A percentile compares a stretch with the other conserved stretches of the same genome.
Evolutionary conservation across 2,329 filamentous ascomycete species (phyloP).

Genomic region (Fusarium sarcochroum): DNA sequence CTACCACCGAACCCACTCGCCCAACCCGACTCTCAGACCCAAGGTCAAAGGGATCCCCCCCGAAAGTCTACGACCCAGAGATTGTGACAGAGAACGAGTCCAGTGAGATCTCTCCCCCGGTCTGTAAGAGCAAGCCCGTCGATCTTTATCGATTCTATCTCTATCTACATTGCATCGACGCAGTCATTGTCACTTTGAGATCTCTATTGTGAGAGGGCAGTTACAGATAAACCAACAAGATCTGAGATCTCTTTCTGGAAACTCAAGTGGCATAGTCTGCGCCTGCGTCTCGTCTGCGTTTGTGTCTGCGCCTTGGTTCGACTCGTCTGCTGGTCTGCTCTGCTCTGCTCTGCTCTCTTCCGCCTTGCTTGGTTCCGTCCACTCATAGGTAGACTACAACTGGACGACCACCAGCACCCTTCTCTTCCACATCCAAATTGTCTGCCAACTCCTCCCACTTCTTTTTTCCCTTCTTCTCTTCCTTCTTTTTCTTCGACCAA

Average conservation of each 20-base stretch:
- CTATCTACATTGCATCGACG: neutral
- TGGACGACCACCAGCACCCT: constrained; percentile 27
- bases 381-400: constrained; percentile 38
- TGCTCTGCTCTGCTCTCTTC: constrained; percentile 8
- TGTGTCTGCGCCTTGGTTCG: constrained; percentile 16
- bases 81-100: constrained; percentile 30
- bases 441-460: constrained; percentile 35
- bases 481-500: constrained; percentile 11
- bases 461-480: constrained; percentile 26
- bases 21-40: constrained; percentile 24
- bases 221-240: constrained; percentile 14
- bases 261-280: constrained; percentile 7
- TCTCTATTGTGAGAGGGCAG: constrained; percentile 15
- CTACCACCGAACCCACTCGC: constrained; percentile 22
- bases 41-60: constrained; percentile 34
- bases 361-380: constrained; percentile 35
- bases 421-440: constrained; percentile 22
- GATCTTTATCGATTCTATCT: constrained; percentile 28
- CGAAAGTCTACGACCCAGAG: constrained; percentile 32
- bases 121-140: constrained; percentile 40
- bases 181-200: constrained; percentile 10
- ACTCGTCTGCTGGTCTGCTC: constrained; percentile 14
- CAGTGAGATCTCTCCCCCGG: constrained; percentile 36
- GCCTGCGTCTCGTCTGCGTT: neutral
- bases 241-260: constrained; percentile 26